Conservation (phyloP, 2,329 filamentous ascomycete species). For the Fusarium fujikuroi region DNA sequence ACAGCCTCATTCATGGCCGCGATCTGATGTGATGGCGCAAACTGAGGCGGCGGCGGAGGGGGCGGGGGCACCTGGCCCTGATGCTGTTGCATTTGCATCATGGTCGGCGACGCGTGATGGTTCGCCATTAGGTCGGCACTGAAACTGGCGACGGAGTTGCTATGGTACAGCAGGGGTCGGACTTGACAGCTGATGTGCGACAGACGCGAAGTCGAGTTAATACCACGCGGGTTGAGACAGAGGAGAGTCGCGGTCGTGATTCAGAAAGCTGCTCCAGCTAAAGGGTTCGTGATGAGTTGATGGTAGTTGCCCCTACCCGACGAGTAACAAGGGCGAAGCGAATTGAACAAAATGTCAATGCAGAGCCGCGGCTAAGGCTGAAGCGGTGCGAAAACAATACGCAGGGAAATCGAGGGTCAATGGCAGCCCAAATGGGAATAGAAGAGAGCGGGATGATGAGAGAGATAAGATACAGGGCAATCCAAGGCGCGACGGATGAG, state of each 20-base stretch:
- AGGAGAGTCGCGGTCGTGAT: constrained; percentile 21
- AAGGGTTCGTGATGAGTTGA: constrained; percentile 29
- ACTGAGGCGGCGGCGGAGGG: constrained; percentile 59
- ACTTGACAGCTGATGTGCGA: constrained; percentile 23
- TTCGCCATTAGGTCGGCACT: constrained; percentile 69
- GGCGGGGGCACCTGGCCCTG: constrained; percentile 69
- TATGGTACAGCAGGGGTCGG: constrained; percentile 27
- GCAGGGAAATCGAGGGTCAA: constrained; percentile 23
- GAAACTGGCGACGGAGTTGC: constrained; percentile 22
- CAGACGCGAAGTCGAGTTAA: constrained; percentile 24
- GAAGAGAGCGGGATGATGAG: constrained; percentile 18
- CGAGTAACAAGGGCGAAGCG: constrained; percentile 21
- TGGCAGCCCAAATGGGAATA: constrained; percentile 14
- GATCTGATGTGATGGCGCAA: constrained; percentile 77
- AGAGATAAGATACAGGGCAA: constrained; percentile 16
- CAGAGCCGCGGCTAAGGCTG: constrained; percentile 22
- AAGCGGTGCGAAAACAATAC: constrained; percentile 3
- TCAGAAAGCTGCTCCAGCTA: constrained; percentile 19
- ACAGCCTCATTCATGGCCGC: constrained; percentile 84
- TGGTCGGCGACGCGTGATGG: constrained; percentile 83
- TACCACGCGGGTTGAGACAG: background rate
- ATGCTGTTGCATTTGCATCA: constrained; percentile 74
- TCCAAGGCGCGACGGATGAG: constrained; percentile 43
- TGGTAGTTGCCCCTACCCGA: constrained; percentile 6
- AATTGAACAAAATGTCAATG: constrained; percentile 15